These are phyloP conservation scores for Dactylellina cionopaga DNA, from an alignment of 2,329 filamentous ascomycete genomes.

Conservation along the genomic window DNA sequence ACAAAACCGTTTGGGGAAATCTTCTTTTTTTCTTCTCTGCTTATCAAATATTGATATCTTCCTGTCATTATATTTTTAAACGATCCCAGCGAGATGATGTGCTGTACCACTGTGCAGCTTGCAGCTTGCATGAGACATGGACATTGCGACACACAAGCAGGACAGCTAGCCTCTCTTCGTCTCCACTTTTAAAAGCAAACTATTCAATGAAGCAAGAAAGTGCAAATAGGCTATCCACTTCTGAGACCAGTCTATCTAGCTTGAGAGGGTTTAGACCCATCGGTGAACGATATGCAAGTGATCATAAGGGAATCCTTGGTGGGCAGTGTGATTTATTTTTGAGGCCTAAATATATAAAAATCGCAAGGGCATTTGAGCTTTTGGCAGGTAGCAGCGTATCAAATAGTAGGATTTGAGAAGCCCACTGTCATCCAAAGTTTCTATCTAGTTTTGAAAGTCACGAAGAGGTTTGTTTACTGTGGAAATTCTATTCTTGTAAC, in stretches of 20 bases:
- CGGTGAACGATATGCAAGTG: conserved; percentile 31
- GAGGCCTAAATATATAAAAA: conserved; percentile 16
- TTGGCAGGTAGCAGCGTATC: conserved; percentile 13
- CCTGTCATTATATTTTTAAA: conserved; percentile 4
- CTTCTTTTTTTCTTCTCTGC: conserved; percentile 1
- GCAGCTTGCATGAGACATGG: conserved; percentile 50
- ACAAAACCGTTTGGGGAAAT: background rate
- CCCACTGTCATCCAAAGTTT: too few relatives aligned
- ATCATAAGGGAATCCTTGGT: conserved; percentile 40
- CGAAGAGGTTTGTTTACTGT: too few relatives aligned
- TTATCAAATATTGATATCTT: conserved; percentile 9
- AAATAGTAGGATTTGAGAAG: too few relatives aligned
- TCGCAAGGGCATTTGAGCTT: conserved; percentile 17
- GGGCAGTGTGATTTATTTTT: conserved; percentile 14
- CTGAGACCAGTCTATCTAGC: conserved; percentile 12
- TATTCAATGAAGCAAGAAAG: conserved; percentile 26
- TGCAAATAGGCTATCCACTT: conserved; percentile 24
- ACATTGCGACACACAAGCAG: conserved; percentile 52
- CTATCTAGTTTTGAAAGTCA: conserved; percentile 8
- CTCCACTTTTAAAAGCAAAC: conserved; percentile 19
- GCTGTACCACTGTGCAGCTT: conserved; percentile 51
- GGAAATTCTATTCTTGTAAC: too few relatives aligned
- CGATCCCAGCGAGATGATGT: conserved; percentile 39
- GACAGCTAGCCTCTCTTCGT: conserved; percentile 25
- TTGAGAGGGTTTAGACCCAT: conserved; percentile 48